Base-by-base conservation (phyloP, 202 grass and related monocot species). In the Zizania palustris region DNA sequence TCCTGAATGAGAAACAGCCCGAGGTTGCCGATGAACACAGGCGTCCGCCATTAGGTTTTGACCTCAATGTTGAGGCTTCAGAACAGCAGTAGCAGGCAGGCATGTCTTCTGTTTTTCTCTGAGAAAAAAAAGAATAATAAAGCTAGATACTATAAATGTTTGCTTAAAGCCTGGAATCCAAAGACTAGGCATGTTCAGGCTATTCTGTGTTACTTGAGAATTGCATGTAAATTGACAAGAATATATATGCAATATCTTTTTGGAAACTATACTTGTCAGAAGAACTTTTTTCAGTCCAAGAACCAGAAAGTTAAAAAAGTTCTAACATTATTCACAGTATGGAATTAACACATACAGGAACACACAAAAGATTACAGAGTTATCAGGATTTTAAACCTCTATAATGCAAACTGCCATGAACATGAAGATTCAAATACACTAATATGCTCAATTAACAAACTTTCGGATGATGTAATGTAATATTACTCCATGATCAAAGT, bases 401-500 rank as follows among this genome's bases (percentile, higher is more conserved):
- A 34, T 49, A 73, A 11, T 67, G 74, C 45, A 42, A 49, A 49
- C 5, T 49, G 46, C 13, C 19, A 51, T 69, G 14, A 20, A 28
- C 20, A 60, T 2, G 6, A 36, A 10, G 43, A 20, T 41, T 51
- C 3, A 13, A 51, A 51, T 50, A 13, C 37, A 45, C 54, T 75
- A 60, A 76, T 11, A 20, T 53, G 57, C 36, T 45, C 55, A 61
- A 44, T 7, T 63, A 14, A 69, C 42, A 41, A 89, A 78, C 63
- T 89, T 86, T 13, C 82, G 64, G 40, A 83, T 87, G 38, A 92
- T 86, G 1, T 83, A 96, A 14, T 83, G 89, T 62, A 96, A 76
- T 81, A 96, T 92, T 4, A 86, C 86, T 2, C 84, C 89, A 67
- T 92, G 71, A 76, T 89, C 73, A 65, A 92, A 96, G 56, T 92